Evolutionary conservation across 176 grass and related monocot genomes (phyloP), one percentile per base, ranked within the genome.

Genomic region (Themeda triandra): DNA sequence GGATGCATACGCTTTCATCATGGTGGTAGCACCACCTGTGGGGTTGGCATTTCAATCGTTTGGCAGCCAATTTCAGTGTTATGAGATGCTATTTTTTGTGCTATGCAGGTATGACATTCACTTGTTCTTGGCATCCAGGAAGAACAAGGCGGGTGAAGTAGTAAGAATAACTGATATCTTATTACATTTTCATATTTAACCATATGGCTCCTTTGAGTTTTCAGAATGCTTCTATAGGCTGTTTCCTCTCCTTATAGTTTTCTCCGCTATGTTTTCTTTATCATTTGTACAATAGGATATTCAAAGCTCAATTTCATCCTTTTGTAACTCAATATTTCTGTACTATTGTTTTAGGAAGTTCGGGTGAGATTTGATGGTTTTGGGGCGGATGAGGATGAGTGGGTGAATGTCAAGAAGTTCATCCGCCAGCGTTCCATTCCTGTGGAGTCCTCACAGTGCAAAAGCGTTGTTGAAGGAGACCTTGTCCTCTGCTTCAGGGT

Each of bases 311-410:
- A 8, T 69, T 18, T 44, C 11, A 70, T 49, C 19, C 42, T 69
- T 59, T 81, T 86, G 21, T 80, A 69, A 44, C 28, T 54, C 18
- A 21, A n/a, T 63, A 35, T 86, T 79, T 69, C 31, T 35, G 4
- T 30, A 53, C 83, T 69, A 69, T 69, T 63, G 46, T 81, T 90
- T 21, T 83, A 99, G 97, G 97, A 99, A 89, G 97, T 99, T 23
- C 84, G 79, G 18, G 97, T 99, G 84, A 96, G 97, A 56, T 99
- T 89, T 35, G 75, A 90, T 37, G 97, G 97, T 27, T 99, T 92
- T 71, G 97, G 90, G 58, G 92, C 91, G 18, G 92, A 94, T 32
- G 97, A 99, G 37, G 97, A 99, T 91, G 97, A 99, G 86, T 99
- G 97, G 97, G 86, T 99, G 59, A 94, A 96, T 85, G 93, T 99